Percentiles rank a stretch among this genome's conserved stretches.
Evolutionary conservation across 129 eudicot genomes (phyloP).

Genomic region (Arctium minus): DNA sequence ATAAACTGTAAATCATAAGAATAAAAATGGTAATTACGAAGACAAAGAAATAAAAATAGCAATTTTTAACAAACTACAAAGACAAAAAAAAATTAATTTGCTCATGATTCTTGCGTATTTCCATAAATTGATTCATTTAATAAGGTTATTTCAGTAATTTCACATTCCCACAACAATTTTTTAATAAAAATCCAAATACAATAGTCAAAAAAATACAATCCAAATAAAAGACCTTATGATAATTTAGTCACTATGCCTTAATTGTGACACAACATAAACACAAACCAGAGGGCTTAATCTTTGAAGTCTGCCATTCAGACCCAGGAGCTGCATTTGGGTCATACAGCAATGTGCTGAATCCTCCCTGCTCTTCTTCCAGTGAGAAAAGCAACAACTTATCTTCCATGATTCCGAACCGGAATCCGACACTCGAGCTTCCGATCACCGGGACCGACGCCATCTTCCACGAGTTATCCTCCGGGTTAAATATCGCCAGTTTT

Average conservation of each 20-base stretch:
- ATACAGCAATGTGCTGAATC: constrained; percentile 56
- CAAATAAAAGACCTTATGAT: background rate
- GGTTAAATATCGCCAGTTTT: constrained; percentile 59
- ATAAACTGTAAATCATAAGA: too few species aligned
- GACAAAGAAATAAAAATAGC: too few species aligned
- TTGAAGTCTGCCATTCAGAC: constrained; percentile 69
- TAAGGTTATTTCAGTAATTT: background rate
- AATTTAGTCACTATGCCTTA: constrained; percentile 47
- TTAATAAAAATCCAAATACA: background rate
- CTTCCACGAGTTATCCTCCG: constrained; percentile 75
- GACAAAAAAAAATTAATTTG: too few species aligned
- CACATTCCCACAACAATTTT: background rate
- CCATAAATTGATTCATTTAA: background rate
- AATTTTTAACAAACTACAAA: too few species aligned
- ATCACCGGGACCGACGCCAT: constrained; percentile 76
- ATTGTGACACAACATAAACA: constrained; percentile 88
- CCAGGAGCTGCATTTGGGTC: constrained; percentile 82
- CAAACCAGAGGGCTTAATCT: constrained; percentile 71
- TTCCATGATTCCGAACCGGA: constrained; percentile 77
- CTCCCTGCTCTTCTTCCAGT: constrained; percentile 50
- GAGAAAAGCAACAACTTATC: constrained; percentile 73
- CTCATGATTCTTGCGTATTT: too few species aligned
- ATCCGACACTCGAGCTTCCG: constrained; percentile 77
- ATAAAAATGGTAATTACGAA: too few species aligned
- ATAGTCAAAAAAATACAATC: background rate